A percentile compares a stretch with the other conserved stretches of the same genome.
These are phyloP conservation scores for Polygonum maritimum DNA, from an alignment of 148 eudicot genomes.

Conservation along the genomic window DNA sequence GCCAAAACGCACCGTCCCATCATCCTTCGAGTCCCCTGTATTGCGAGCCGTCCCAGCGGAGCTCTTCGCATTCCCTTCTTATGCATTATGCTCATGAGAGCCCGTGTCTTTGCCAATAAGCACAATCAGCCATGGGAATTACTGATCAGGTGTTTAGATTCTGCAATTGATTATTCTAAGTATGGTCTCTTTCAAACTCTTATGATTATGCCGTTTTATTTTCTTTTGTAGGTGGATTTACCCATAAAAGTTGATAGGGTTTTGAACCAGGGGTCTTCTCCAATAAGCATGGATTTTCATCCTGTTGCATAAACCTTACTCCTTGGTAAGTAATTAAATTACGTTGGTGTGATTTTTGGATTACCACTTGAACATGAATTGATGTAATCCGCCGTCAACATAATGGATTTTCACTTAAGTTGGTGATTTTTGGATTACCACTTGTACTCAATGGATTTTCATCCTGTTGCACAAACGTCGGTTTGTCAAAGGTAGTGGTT, in stretches of 20 bases:
- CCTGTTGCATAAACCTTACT: constrained; percentile 62
- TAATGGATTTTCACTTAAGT: no score
- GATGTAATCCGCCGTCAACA: constrained; percentile 1
- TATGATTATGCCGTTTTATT: not conserved
- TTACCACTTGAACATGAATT: not conserved
- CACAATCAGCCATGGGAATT: not conserved
- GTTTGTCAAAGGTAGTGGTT: no score
- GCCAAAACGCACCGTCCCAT: no score
- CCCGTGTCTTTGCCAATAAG: no score
- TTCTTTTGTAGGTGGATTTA: not conserved
- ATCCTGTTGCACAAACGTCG: no score
- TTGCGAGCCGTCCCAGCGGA: no score
- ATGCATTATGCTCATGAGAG: no score
- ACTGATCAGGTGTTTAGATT: not conserved
- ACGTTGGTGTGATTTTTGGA: not conserved
- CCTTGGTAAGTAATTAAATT: constrained; percentile 33
- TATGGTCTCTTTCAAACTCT: not conserved
- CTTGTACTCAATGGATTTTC: no score
- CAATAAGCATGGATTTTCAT: constrained; percentile 92
- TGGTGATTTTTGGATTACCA: no score
- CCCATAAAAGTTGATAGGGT: constrained; percentile 65
- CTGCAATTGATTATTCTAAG: not conserved
- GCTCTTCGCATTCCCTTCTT: no score
- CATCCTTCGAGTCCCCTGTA: no score
- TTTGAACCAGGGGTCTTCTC: constrained; percentile 62